A percentile compares a stretch with the other conserved stretches of the same genome.
Evolutionary conservation across 768 basidiomycete species (phyloP).

Genomic region (Lenzites betulinus): DNA sequence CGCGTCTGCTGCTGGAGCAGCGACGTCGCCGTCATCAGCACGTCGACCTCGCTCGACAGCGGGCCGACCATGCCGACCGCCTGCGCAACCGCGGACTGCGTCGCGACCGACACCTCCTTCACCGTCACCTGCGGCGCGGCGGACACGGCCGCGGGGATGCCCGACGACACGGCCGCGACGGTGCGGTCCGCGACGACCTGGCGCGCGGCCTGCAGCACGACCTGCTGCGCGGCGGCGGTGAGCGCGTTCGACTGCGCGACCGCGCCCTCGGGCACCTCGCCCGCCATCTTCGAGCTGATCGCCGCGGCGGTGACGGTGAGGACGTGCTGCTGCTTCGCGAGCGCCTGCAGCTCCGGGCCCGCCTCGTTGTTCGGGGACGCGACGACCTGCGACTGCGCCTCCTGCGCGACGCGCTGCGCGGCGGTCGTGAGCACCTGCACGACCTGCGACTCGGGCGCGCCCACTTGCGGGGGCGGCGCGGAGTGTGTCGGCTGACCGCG

Average conservation of each 20-base stretch:
- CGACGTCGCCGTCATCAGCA: slow-evolving; percentile 68
- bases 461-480: slow-evolving; percentile 36
- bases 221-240: slow-evolving; percentile 77
- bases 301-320: slow-evolving; percentile 72
- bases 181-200: slow-evolving; percentile 57
- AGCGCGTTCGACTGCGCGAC: slow-evolving; percentile 53
- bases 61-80: slow-evolving; percentile 79
- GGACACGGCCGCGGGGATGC: slow-evolving; percentile 34
- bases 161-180: slow-evolving; percentile 45
- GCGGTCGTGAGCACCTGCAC: slow-evolving; percentile 77
- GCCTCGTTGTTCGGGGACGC: slow-evolving; percentile 49
- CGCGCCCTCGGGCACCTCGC: slow-evolving; percentile 47
- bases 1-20: slow-evolving; percentile 49
- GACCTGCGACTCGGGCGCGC: slow-evolving; percentile 65
- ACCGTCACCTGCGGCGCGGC: slow-evolving; percentile 48
- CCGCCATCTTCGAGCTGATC: slow-evolving; percentile 68
- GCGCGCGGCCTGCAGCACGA: slow-evolving; percentile 76
- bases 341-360: slow-evolving; percentile 57
- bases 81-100: slow-evolving; percentile 79
- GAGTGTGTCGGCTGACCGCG: slow-evolving; percentile 35
- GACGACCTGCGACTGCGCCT: slow-evolving; percentile 68
- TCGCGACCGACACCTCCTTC: slow-evolving; percentile 58
- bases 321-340: slow-evolving; percentile 82
- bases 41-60: slow-evolving; percentile 76
- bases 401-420: slow-evolving; percentile 76